Percentiles rank a stretch among this genome's conserved stretches.
Conservation (phyloP, 208 protist species). For the Leishmania martiniquensis region DNA sequence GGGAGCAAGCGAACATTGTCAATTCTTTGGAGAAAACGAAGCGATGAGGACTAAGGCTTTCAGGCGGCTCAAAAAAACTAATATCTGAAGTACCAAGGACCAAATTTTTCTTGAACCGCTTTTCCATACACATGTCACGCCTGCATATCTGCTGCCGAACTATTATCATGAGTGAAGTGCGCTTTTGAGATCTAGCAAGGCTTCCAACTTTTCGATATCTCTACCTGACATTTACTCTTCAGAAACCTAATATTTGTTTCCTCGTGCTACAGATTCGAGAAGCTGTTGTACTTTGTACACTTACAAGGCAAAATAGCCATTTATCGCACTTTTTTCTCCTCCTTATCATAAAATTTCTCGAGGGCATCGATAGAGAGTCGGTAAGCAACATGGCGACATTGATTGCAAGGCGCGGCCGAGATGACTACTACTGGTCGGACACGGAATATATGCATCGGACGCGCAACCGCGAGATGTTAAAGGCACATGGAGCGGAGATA, state of each 20-base stretch:
- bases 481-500: conserved; percentile 79
- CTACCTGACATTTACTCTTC: neutral
- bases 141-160: neutral
- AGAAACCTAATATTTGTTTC: neutral
- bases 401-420: conserved; percentile 36
- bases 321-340: neutral
- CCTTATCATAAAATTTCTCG: neutral
- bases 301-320: neutral
- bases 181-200: neutral
- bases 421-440: conserved; percentile 81
- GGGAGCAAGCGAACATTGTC: neutral
- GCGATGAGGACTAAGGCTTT: neutral
- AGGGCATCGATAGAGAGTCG: neutral
- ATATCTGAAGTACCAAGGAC: neutral
- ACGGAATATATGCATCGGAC: conserved; percentile 66
- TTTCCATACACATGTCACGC: neutral
- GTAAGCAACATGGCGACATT: conserved; percentile 17
- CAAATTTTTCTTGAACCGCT: neutral
- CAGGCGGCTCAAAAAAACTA: neutral
- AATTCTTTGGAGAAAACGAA: neutral
- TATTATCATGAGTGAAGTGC: neutral
- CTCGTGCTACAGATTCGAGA: neutral
- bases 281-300: neutral
- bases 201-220: neutral
- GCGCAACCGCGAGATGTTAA: conserved; percentile 78